A percentile compares a stretch with the other conserved stretches of the same genome.
Evolutionary conservation across 805 yeast species (phyloP).

Genomic region (Kodamaea neixiangensis): DNA sequence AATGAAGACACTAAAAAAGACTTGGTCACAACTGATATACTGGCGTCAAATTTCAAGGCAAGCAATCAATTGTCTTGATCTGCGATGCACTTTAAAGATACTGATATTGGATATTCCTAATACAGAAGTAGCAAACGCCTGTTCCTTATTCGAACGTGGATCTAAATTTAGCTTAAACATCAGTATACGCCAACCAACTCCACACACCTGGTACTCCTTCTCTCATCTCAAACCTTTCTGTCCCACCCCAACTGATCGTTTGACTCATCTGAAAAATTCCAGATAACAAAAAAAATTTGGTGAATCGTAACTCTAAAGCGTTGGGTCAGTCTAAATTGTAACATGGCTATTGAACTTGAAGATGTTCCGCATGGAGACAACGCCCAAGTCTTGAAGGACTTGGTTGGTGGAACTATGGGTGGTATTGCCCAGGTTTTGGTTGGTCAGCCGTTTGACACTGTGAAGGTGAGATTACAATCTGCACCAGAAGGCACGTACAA

Average conservation of each 20-base stretch:
- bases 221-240: not conserved
- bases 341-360: slow-evolving; percentile 46
- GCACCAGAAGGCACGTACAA: slow-evolving; percentile 74
- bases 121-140: not conserved
- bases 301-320: not conserved
- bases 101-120: not conserved
- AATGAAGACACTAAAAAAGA: too few species aligned
- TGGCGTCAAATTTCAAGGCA: too few species aligned
- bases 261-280: slow-evolving; percentile 1
- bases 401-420: slow-evolving; percentile 90
- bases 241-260: not conserved
- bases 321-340: not conserved
- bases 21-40: too few species aligned
- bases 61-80: too few species aligned
- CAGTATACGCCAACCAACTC: not conserved
- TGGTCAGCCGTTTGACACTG: slow-evolving; percentile 96
- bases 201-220: not conserved
- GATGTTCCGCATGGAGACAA: slow-evolving; percentile 41
- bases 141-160: not conserved
- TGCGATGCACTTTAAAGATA: too few species aligned
- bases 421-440: slow-evolving; percentile 94
- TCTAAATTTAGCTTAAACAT: not conserved
- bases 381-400: slow-evolving; percentile 65
- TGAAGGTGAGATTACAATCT: slow-evolving; percentile 89
- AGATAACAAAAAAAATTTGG: not conserved